Evolutionary conservation across 805 yeast species (phyloP).

Genomic region (Yarrowia hollandica): DNA sequence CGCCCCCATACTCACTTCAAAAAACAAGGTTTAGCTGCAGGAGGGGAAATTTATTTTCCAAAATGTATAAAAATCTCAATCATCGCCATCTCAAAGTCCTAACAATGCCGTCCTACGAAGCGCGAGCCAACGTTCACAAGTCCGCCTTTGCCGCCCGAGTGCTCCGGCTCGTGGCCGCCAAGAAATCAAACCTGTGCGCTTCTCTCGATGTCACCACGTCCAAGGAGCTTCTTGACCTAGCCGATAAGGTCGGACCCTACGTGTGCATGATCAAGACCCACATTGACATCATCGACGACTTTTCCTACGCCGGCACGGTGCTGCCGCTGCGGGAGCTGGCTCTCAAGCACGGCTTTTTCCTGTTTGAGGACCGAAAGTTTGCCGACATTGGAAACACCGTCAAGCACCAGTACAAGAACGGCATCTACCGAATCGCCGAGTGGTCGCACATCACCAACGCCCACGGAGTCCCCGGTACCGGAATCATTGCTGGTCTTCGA

Average conservation of each 20-base stretch:
- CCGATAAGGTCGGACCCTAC: constrained; percentile 84
- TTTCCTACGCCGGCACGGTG: constrained; percentile 75
- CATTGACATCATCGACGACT: constrained; percentile 89
- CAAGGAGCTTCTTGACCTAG: constrained; percentile 64
- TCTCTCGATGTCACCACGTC: constrained; percentile 88
- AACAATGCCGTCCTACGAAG: constrained; percentile 49
- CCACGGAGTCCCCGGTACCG: constrained; percentile 95
- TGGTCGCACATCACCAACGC: constrained; percentile 99
- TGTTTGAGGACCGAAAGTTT: constrained; percentile 96
- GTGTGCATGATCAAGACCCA: constrained; percentile 93
- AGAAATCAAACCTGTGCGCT: constrained; percentile 89
- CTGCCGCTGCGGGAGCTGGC: constrained; percentile 71
- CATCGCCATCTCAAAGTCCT: not conserved
- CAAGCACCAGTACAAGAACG: constrained; percentile 87
- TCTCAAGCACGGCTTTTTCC: constrained; percentile 79
- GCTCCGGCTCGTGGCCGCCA: constrained; percentile 69
- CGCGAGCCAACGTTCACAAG: constrained; percentile 68
- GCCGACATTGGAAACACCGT: constrained; percentile 99
- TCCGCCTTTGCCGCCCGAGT: constrained; percentile 80
- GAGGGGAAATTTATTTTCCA: not conserved
- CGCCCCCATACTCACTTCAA: not conserved
- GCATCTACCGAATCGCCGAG: constrained; percentile 80
- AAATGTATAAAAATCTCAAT: not conserved
- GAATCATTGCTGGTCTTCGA: constrained; percentile 84
- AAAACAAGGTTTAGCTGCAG: not conserved